Evolutionary conservation across 108 stramenopile species (phyloP).

Genomic region (Nannochloropsis gaditana): DNA sequence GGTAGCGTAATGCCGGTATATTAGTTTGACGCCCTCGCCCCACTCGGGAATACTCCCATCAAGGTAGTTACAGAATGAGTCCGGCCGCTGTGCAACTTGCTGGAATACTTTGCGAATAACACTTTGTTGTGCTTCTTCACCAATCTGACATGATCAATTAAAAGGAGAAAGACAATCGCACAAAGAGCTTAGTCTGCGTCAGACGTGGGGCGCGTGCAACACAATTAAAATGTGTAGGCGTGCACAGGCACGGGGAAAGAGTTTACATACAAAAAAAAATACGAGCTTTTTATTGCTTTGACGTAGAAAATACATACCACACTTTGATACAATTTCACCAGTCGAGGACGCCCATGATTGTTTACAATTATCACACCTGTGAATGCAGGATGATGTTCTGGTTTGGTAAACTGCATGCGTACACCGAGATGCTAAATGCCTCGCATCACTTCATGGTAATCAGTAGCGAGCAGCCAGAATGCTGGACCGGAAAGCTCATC

Average conservation of each 20-base stretch:
- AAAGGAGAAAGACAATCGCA: background rate
- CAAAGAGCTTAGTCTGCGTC: background rate
- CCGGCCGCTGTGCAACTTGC: conserved; percentile 88
- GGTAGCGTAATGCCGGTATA: conserved; percentile 98
- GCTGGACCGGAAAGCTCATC: too few species aligned
- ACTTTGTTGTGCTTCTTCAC: conserved; percentile 82
- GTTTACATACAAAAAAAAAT: background rate
- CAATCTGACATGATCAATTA: conserved; percentile 22
- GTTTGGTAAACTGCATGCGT: too few species aligned
- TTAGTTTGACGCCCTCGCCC: conserved; percentile 92
- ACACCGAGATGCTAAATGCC: too few species aligned
- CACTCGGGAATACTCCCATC: conserved; percentile 92
- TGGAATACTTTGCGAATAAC: conserved; percentile 89
- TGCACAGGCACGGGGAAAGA: background rate
- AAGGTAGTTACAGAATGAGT: conserved; percentile 96
- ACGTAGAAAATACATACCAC: conserved; percentile 56
- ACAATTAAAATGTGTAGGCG: background rate
- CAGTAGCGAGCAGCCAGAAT: too few species aligned
- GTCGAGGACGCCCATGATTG: conserved; percentile 94
- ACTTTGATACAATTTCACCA: conserved; percentile 90
- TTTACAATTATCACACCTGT: conserved; percentile 94
- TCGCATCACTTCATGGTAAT: too few species aligned
- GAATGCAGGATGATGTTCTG: background rate
- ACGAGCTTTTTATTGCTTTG: background rate
- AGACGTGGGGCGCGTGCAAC: background rate